Evolutionary conservation across 331 rosid genomes (phyloP), one percentile per base, ranked within the genome.

Genomic region (Arachis monticola): DNA sequence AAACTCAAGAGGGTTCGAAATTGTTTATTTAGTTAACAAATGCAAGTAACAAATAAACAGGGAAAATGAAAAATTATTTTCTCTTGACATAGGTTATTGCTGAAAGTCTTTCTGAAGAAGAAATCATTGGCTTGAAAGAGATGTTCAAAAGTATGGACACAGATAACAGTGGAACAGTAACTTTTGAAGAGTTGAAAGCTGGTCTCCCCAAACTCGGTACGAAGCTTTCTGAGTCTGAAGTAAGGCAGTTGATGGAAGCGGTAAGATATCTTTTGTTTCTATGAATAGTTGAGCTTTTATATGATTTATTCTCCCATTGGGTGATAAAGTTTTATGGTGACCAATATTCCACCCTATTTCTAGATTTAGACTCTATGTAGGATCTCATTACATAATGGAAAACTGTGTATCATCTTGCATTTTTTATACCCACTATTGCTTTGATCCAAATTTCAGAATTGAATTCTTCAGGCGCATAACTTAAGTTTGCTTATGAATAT

Each of bases 111-210:
- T 77, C 67, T 40, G 67, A 62, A 62, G 96, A 90, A 44, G 93
- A 90, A 85, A 90, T 90, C 53, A 85, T 85, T 58, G 98, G 98
- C 75, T 81, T 94, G 84, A 94, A 94, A 85, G 98, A 94, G 83
- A 91, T 94, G 95, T 91, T 91, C 82, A 94, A 91, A 85, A 90
- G 95, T 46, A 94, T 94, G 92, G 98, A 94, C 79, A 94, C 98
- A 11, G 98, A 94, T 83, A 90, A 91, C 53, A 94, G 96, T 78
- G 98, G 97, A 77, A 94, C 98, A 66, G 84, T 94, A 71, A 94
- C 98, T 60, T 94, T 50, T 68, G 98, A 94, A 69, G 98, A 94
- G 83, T 87, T 94, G 81, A 90, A 91, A 65, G 98, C 93, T 38
- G 98, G 98, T 78, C 93, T 94, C 76, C 96, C 86, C 5, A 94